Base-by-base conservation (phyloP, 768 basidiomycete species). In the Tricholoma furcatifolium region DNA sequence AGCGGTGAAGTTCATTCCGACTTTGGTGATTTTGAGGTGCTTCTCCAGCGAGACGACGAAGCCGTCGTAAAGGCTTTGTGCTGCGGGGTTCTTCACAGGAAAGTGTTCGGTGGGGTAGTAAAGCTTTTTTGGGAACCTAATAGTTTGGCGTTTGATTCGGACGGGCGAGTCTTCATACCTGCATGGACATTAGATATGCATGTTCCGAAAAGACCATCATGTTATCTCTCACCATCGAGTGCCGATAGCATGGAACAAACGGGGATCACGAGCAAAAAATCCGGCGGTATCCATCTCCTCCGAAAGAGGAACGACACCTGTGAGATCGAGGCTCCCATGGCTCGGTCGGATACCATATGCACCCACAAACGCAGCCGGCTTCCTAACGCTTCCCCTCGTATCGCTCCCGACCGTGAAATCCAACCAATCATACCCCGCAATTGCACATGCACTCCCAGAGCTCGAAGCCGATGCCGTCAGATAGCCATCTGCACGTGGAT, bases 211-310 rank as follows among this genome's bases (percentile, higher is more conserved):
- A n/a, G 11, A 21, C 11, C 8, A 15, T 12, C 15, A 36, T 2
- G 15, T 3, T 27, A 40, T 56, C 66, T 56, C 66, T 44, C 40
- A 71, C 72, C 72, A 74, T 21, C 47, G 57, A 34, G 24, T 47
- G 3, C 64, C 66, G 18, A 71, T 56, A 8, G 64, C 60, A 31
- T 62, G 45, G 54, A 74, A 69, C 17, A 71, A 39, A 12, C 42
- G 53, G 18, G 70, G 68, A 50, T 72, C 66, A 15, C 72, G 59
- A 27, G 70, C 59, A 53, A 74, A 74, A 42, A 69, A 69, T 2
- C 72, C 72, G 8, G 63, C 67, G 4, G 71, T 72, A 53, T 74
- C 72, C 70, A 74, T 70, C 51, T 74, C 70, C 49, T 71, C 71
- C 27, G 70, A 66, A 0, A 74, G 56, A 15, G 72, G 68, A 1